Evolutionary conservation across 176 grass and related monocot species (phyloP).

Genomic region (Paspalum vaginatum): DNA sequence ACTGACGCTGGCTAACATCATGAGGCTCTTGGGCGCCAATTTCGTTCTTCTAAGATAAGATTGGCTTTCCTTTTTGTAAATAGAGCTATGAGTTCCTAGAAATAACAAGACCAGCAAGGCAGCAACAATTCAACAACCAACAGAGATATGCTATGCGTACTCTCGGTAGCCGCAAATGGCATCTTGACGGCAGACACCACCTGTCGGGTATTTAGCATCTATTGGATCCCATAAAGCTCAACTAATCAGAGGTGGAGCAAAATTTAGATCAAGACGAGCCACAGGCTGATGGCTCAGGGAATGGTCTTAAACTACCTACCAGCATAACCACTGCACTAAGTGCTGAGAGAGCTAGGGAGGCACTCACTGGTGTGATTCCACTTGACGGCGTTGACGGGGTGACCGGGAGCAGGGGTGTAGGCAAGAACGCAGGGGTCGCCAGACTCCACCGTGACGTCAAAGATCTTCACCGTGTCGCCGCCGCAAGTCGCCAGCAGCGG

Average conservation of each 20-base stretch:
- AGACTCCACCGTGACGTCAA: conserved; percentile 74
- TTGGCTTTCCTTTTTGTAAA: not conserved
- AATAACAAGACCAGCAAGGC: not conserved
- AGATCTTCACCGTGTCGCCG: conserved; percentile 91
- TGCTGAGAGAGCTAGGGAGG: not conserved
- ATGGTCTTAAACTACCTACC: conserved; percentile 7
- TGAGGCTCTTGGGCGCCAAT: no score
- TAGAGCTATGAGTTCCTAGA: not conserved
- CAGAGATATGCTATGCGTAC: not conserved
- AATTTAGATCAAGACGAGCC: not conserved
- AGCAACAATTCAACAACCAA: not conserved
- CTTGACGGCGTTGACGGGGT: conserved; percentile 78
- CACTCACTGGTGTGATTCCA: conserved; percentile 97
- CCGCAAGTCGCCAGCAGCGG: conserved; percentile 80
- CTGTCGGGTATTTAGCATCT: not conserved
- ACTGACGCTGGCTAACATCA: no score
- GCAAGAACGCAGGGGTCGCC: conserved; percentile 91
- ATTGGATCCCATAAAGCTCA: not conserved
- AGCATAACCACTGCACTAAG: not conserved
- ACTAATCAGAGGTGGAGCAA: not conserved
- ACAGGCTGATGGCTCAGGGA: not conserved
- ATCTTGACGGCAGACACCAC: not conserved
- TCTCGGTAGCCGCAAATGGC: not conserved
- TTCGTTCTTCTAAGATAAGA: no score
- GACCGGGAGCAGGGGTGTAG: conserved; percentile 61